Evolutionary conservation across 2,329 filamentous ascomycete genomes (phyloP).

Genomic region (Cladophialophora psammophila): DNA sequence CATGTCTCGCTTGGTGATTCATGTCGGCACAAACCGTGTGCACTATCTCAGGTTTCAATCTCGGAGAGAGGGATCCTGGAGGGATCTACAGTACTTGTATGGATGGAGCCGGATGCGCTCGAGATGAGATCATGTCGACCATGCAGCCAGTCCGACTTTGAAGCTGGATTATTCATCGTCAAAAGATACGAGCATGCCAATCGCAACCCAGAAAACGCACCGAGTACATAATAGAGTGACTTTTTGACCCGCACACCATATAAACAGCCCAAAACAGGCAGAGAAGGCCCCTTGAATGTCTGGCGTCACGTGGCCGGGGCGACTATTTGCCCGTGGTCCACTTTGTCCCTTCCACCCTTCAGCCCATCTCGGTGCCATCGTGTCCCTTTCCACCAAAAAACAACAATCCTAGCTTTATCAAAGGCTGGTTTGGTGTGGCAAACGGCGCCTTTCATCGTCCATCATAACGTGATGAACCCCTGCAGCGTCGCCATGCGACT

Average conservation of each 20-base stretch:
- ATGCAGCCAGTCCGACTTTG: background rate
- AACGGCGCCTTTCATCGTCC: background rate
- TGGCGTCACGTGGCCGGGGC: background rate
- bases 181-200: background rate
- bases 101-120: background rate
- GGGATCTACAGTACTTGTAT: background rate
- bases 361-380: background rate
- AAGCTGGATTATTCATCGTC: background rate
- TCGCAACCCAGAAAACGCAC: background rate
- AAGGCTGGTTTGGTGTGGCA: background rate
- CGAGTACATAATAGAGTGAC: background rate
- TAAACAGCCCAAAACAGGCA: background rate
- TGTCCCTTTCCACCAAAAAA: background rate
- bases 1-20: background rate
- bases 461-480: background rate
- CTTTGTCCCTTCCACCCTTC: background rate
- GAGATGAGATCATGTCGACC: background rate
- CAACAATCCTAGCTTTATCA: background rate
- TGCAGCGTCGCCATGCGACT: background rate
- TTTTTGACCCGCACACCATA: background rate
- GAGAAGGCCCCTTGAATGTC: background rate
- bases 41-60: background rate
- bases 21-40: background rate
- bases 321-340: conserved; percentile 1
- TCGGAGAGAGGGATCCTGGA: background rate